Base-by-base conservation (phyloP, 2,329 filamentous ascomycete species). In the Sporothrix mexicana region DNA sequence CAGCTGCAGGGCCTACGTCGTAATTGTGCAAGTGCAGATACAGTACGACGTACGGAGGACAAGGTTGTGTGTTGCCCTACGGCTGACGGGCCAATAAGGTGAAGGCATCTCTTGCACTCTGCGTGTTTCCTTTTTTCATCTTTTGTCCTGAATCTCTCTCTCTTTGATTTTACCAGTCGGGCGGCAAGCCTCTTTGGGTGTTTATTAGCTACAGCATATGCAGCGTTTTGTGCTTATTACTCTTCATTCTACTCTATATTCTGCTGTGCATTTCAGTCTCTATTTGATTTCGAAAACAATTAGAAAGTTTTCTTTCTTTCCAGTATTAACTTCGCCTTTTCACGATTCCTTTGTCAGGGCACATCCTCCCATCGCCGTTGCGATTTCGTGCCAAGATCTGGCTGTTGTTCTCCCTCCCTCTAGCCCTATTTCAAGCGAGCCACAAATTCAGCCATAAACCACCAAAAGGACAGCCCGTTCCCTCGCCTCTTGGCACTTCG, bases 141-240 rank as follows among this genome's bases (percentile, higher is more conserved):
- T 25, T 55, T 10, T 36, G 30, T 5, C 30, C 30, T 30, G 3
- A 3, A 6, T 7, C n/a, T 10, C n/a, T 66, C 25, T 20, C 12
- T 66, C 20, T 49, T 47, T 23, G 62, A 66, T 49, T 61, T 62
- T 36, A 17, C 36, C 59, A 61, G 13, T 67, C 64, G 47, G 45
- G 64, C 23, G 64, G 23, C 45, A 20, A 36, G 45, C 64, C 45
- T 51, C 45, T 36, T 68, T 68, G 1, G 36, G 59, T 20, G 17
- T 45, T 62, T 62, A 62, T 62, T 62, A 45, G 30, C 36, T 45
- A 59, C 55, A 15, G 55, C 55, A 7, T 45, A 23, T 15, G 59
- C 17, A 41, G 36, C 23, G n/a, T 45, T 64, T n/a, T 64, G 13
- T 30, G 36, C n/a, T 57, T 57, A 20, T 30, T 57, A 23, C 20